Base-by-base conservation (phyloP, 2,329 filamentous ascomycete genomes). In the Fusarium sp. region DNA sequence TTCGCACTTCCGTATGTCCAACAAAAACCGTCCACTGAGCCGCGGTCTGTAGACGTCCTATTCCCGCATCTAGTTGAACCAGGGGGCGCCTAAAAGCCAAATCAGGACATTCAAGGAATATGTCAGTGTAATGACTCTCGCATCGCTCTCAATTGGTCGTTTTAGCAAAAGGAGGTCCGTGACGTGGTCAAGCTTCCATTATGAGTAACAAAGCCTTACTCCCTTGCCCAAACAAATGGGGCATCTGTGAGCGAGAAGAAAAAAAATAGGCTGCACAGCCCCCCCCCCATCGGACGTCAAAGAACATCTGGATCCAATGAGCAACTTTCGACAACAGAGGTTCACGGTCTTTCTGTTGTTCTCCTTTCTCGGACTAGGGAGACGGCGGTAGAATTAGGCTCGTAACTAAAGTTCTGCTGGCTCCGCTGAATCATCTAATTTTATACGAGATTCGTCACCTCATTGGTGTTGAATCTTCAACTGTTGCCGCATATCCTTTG, bases 121-220 rank as follows among this genome's bases (percentile, higher is more conserved):
- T 67, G 29, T 44, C 35, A 49, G n/a, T 46, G 35, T 25, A 65
- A 76, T 76, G 74, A 75, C 70, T 75, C 74, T 75, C 50, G 15
- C 45, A 45, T 41, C 25, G 36, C 8, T n/a, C 20, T 59, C 59
- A 22, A 76, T 76, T 76, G 74, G 74, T 4, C 55, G 47, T 66
- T 62, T 20, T 52, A 47, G 39, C 31, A 33, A 73, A 70, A 73
- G 62, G 65, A 72, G 70, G 70, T 52, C 70, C 62, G 70, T 76
- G 74, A 76, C 74, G 74, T 76, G 74, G 74, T 70, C 52, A 49
- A 61, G 55, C 54, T 54, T 69, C 61, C 60, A 54, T 45, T 45
- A 70, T 60, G 52, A 72, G 57, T 65, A 68, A 61, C 39, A 64
- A 62, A 55, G 44, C 54, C 62, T 41, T 64, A 29, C 25, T 56